These are phyloP conservation scores for Termitomyces bulborhizus DNA, from an alignment of 768 basidiomycete genomes.

Conservation along the genomic window DNA sequence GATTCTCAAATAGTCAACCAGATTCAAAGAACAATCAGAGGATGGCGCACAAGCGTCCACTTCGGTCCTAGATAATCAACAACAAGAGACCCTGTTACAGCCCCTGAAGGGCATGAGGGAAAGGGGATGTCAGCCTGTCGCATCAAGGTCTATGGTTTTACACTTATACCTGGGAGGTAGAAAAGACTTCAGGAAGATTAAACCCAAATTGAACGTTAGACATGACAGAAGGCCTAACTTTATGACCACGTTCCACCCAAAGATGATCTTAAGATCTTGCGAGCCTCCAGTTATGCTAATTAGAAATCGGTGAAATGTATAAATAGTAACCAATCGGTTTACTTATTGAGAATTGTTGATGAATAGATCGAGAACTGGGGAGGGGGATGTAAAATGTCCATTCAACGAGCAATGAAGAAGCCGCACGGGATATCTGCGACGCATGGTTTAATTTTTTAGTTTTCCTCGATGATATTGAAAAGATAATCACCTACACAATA, in stretches of 20 bases:
- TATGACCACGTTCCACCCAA: conserved; percentile 83
- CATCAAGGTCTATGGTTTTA: no score
- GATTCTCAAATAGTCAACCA: not conserved
- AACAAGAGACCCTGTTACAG: conserved; percentile 52
- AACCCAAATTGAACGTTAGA: no score
- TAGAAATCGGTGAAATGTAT: not conserved
- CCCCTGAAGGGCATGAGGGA: not conserved
- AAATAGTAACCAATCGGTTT: conserved; percentile 9
- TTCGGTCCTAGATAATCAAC: conserved; percentile 74
- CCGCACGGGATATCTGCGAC: conserved; percentile 53
- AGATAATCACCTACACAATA: conserved; percentile 44
- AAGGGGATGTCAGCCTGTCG: not conserved
- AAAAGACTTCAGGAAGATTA: conserved; percentile 20
- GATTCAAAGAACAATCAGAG: not conserved
- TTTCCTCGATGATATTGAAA: not conserved
- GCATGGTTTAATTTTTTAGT: not conserved
- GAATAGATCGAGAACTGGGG: conserved; percentile 72
- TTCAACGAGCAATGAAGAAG: not conserved
- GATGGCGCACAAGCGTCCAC: conserved; percentile 49
- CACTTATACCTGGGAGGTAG: conserved; percentile 28
- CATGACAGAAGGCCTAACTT: conserved; percentile 39
- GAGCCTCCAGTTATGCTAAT: conserved; percentile 52
- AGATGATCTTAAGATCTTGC: conserved; percentile 48
- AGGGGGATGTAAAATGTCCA: not conserved
- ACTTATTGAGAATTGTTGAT: conserved; percentile 65